Evolutionary conservation across 1,284 basidiomycete species (phyloP).

Genomic region (Cryptococcus jaspeensis): DNA sequence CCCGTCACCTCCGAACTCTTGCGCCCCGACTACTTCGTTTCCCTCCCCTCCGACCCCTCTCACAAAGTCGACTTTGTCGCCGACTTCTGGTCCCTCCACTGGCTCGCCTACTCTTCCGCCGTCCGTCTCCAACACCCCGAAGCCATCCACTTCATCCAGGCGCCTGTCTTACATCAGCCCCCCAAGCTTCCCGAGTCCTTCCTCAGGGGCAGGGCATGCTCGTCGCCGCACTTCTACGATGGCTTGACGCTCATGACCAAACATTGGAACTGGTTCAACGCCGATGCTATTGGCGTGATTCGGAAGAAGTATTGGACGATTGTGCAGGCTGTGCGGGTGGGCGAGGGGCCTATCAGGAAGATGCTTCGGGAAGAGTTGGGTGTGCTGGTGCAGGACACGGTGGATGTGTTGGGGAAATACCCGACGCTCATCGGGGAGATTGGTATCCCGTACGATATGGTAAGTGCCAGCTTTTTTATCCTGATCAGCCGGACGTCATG

Average conservation of each 20-base stretch:
- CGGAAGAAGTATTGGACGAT: constrained; percentile 75
- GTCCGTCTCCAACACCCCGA: constrained; percentile 75
- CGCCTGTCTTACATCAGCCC: constrained; percentile 84
- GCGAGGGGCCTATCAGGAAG: constrained; percentile 76
- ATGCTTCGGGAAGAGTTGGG: constrained; percentile 81
- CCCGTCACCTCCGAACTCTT: constrained; percentile 64
- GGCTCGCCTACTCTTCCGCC: constrained; percentile 62
- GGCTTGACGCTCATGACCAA: constrained; percentile 71
- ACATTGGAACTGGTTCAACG: constrained; percentile 95
- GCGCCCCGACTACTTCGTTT: constrained; percentile 74
- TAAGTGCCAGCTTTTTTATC: constrained; percentile 15
- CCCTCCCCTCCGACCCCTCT: constrained; percentile 48
- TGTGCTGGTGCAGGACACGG: constrained; percentile 67
- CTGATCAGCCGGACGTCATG: background rate
- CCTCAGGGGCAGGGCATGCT: constrained; percentile 69
- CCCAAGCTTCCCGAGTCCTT: constrained; percentile 60
- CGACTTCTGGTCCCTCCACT: constrained; percentile 83
- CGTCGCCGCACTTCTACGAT: constrained; percentile 91
- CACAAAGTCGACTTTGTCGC: constrained; percentile 59
- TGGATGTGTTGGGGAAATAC: constrained; percentile 61
- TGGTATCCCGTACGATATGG: constrained; percentile 88
- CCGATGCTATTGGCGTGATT: constrained; percentile 65
- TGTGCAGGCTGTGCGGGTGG: constrained; percentile 61
- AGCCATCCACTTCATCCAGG: constrained; percentile 86
- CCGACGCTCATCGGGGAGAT: constrained; percentile 96